Base-by-base conservation (phyloP, 306 rosid genomes). In the Rubus idaeus region DNA sequence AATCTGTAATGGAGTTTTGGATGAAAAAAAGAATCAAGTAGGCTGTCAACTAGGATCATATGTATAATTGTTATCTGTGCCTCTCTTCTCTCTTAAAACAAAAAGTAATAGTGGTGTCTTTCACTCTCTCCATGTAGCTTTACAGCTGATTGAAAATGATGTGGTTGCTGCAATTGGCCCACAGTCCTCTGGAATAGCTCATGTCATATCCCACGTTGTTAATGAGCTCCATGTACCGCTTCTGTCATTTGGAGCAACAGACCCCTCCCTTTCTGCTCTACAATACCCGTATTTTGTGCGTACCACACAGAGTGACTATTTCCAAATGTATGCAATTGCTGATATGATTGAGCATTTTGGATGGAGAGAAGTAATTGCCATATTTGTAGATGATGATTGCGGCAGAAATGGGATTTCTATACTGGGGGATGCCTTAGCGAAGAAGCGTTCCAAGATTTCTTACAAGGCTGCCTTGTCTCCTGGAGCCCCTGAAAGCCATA, bases 211-310 rank as follows among this genome's bases (percentile, higher is more conserved):
- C 69, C 99, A 96, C n/a, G 94, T 92, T 26, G 90, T 78, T 20
- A 87, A 88, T 73, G 98, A 96, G 86, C 98, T 96, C 82, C 97
- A 89, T 37, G 76, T 96, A 45, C 99, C 99, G 1, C 96, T 96
- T 75, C 75, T 96, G 50, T 92, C 98, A 66, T 96, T 92, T 74
- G 97, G 83, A 65, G 93, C 99, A 35, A 96, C 99, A 16, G 97
- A 96, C 68, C 98, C 98, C 16, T 80, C 91, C 53, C 92, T 96
- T 52, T 79, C 94, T 21, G 82, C 99, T 6, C 84, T 87, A 58
- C 97, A 96, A 83, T 96, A 87, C 79, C 94, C 96, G 1, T 96
- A 86, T 80, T 91, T 92, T 45, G 61, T 92, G 60, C 91, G 98
- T 40, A 91, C 94, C 41, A 92, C 91, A 0, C 99, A 88, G 58